These are phyloP conservation scores for Sistotremastrum niveocremeum DNA, from an alignment of 768 basidiomycete genomes.

Conservation along the genomic window DNA sequence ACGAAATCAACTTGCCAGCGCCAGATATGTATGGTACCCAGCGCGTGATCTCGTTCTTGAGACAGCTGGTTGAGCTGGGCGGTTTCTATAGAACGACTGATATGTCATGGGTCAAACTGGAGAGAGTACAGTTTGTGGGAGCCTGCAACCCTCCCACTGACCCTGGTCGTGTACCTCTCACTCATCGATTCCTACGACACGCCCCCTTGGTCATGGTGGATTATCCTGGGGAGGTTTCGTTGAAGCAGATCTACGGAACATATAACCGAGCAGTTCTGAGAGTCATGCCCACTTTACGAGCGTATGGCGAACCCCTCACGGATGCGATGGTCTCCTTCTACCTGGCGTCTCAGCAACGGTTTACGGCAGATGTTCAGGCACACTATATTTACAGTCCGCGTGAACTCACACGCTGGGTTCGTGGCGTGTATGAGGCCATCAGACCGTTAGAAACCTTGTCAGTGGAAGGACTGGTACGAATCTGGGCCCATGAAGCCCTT, in stretches of 20 bases:
- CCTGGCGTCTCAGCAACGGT: slow-evolving; percentile 82
- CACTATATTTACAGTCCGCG: slow-evolving; percentile 99
- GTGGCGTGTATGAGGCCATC: slow-evolving; percentile 95
- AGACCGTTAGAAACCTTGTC: slow-evolving; percentile 86
- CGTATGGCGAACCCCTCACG: slow-evolving; percentile 88
- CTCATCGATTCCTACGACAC: slow-evolving; percentile 93
- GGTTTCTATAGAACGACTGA: slow-evolving; percentile 93
- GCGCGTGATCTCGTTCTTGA: slow-evolving; percentile 94
- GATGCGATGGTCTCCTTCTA: slow-evolving; percentile 97
- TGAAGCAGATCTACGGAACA: slow-evolving; percentile 97
- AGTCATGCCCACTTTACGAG: slow-evolving; percentile 84
- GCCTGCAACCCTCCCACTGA: slow-evolving; percentile 99
- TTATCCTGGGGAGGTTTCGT: slow-evolving; percentile 91
- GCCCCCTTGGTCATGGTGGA: slow-evolving; percentile 98
- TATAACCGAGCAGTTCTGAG: slow-evolving; percentile 95
- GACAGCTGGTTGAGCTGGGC: slow-evolving; percentile 87
- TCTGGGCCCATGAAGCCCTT: slow-evolving; percentile 97
- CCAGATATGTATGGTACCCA: slow-evolving; percentile 98
- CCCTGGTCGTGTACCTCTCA: slow-evolving; percentile 96
- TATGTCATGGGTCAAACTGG: slow-evolving; percentile 94
- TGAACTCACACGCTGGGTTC: slow-evolving; percentile 94
- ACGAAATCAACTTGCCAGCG: slow-evolving; percentile 97
- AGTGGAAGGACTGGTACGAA: slow-evolving; percentile 87
- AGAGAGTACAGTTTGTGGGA: slow-evolving; percentile 98
- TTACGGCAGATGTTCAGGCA: slow-evolving; percentile 94